Base-by-base conservation (phyloP, 768 basidiomycete genomes). In the Agaricus blazei region DNA sequence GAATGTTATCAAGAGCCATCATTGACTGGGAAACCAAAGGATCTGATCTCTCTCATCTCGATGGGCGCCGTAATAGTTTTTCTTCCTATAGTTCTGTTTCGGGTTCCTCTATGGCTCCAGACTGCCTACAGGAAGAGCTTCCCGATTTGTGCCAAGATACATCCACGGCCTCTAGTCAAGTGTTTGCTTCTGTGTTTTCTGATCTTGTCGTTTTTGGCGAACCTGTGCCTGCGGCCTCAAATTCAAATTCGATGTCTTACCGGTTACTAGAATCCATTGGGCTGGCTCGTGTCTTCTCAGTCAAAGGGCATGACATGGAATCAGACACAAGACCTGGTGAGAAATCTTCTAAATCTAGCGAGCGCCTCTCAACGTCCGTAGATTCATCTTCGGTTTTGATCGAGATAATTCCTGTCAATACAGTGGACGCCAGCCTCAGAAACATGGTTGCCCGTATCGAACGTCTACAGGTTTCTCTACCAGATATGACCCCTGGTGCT, bases 141-240 rank as follows among this genome's bases (percentile, higher is more conserved):
- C 52, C 58, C 52, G 27, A 52, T n/a, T n/a, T 47, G 15, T 43
- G 24, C n/a, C 4, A 12, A 3, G n/a, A 36, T 37, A 19, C 19
- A 19, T 15, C 31, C n/a, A 15, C n/a, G 12, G 15, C 38, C 11
- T 37, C 59, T 37, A 48, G 61, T 23, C 59, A 63, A 57, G 64
- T 72, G 15, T 71, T 71, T 58, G 71, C 65, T 38, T 74, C 76
- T 53, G 77, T 88, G 12, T 90, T 92, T 68, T 81, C 81, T 15
- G 90, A 93, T 65, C 54, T 92, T 31, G 65, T 89, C 47, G 60
- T 92, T n/a, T 65, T 91, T 28, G 78, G 82, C 15, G 58, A 57
- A 1, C 58, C 54, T 15, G 56, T 65, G 38, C 51, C 59, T 31
- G 61, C 56, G 27, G 51, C 42, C 27, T 42, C 34, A 3, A 42